Conservation (phyloP, 108 stramenopile species). For the Skeletonema marinoi region DNA sequence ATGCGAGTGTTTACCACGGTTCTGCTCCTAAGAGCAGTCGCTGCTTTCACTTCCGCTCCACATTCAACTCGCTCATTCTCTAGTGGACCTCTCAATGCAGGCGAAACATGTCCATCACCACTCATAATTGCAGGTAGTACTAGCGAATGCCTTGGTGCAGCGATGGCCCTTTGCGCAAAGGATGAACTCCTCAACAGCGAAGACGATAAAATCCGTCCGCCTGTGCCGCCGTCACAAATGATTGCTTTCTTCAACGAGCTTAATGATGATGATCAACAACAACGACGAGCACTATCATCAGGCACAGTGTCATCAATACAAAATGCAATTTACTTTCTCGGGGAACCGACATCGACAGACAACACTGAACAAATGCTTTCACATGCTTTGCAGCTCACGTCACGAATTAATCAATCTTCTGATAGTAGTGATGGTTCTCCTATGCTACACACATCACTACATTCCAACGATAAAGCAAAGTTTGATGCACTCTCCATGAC, state of each 20-base stretch:
- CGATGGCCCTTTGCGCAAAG: constrained; percentile 27
- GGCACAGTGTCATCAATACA: constrained; percentile 33
- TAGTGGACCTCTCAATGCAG: background rate
- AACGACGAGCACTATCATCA: background rate
- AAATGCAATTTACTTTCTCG: constrained; percentile 15
- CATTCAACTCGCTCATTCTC: background rate
- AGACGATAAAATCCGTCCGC: background rate
- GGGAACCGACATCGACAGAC: constrained; percentile 3
- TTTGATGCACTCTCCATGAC: constrained; percentile 11
- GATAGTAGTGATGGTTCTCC: background rate
- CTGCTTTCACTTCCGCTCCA: background rate
- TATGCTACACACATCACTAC: constrained; percentile 20
- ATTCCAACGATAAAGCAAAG: background rate
- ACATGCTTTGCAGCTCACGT: constrained; percentile 14
- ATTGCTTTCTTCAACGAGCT: constrained; percentile 20
- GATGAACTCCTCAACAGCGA: constrained; percentile 9
- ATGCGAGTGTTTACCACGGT: background rate
- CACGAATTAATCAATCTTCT: constrained; percentile 2
- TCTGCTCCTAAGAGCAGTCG: background rate
- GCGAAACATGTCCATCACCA: background rate
- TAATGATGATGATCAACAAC: background rate
- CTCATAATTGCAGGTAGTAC: constrained; percentile 15
- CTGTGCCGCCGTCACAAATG: constrained; percentile 21
- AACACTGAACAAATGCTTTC: constrained; percentile 21
- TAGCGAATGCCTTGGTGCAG: constrained; percentile 17